Evolutionary conservation across 257 asterid genomes (phyloP).

Genomic region (Nicotiana tomentosiformis): DNA sequence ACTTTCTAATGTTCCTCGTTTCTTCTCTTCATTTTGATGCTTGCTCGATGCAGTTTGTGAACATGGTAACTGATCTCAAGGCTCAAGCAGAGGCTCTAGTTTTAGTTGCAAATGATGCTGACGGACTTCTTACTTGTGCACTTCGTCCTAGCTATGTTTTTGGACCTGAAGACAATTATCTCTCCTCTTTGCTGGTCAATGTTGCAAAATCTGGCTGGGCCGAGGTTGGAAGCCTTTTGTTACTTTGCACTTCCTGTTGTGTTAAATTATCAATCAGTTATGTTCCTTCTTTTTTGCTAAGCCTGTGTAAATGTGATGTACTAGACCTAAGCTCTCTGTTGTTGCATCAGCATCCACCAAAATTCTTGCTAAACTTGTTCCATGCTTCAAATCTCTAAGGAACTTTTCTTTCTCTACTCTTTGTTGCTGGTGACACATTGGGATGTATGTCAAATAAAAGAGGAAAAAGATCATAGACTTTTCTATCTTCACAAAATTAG

Average conservation of each 20-base stretch:
- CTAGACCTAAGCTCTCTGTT: neutral
- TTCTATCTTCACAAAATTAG: neutral
- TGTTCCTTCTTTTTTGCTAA: neutral
- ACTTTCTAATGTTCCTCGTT: constrained; percentile 2
- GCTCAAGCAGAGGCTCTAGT: constrained; percentile 87
- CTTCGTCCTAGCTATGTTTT: constrained; percentile 80
- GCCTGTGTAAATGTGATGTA: constrained; percentile 4
- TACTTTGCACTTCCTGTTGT: neutral
- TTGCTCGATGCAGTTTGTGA: constrained; percentile 49
- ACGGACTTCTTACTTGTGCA: constrained; percentile 78
- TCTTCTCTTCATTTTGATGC: constrained; percentile 8
- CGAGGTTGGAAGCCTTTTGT: constrained; percentile 51
- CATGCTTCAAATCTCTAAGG: constrained; percentile 2
- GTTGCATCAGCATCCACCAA: neutral
- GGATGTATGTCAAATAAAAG: neutral
- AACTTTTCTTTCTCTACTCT: neutral
- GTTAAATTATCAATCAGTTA: constrained; percentile 3
- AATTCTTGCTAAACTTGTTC: neutral
- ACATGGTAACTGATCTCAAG: constrained; percentile 68
- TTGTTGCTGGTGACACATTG: neutral
- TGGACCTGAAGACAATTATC: constrained; percentile 77
- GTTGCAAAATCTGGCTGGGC: constrained; percentile 68
- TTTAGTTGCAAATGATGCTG: constrained; percentile 61
- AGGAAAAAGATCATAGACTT: neutral
- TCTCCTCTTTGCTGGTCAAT: constrained; percentile 53